Evolutionary conservation across 1,284 basidiomycete species (phyloP).

Genomic region (Chalciporus sp.): DNA sequence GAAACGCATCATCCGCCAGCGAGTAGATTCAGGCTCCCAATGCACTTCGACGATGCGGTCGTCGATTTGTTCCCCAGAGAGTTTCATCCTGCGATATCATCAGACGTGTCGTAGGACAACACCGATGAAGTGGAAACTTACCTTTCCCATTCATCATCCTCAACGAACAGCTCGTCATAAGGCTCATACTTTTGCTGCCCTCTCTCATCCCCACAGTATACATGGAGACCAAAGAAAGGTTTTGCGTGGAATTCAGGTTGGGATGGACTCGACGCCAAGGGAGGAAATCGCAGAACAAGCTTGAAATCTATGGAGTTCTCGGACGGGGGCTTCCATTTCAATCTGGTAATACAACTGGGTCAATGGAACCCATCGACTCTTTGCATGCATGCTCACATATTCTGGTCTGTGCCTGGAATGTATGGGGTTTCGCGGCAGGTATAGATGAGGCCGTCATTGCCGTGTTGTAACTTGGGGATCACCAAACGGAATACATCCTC

Average conservation of each 20-base stretch:
- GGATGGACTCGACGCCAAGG: constrained; percentile 50
- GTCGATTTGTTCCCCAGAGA: constrained; percentile 84
- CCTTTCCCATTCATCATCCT: constrained; percentile 93
- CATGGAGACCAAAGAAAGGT: constrained; percentile 84
- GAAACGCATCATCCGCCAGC: constrained; percentile 91
- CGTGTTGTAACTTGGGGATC: constrained; percentile 89
- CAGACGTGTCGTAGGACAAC: constrained; percentile 5
- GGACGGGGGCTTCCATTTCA: constrained; percentile 99
- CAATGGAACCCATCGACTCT: constrained; percentile 2
- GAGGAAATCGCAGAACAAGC: constrained; percentile 90
- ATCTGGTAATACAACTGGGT: constrained; percentile 44
- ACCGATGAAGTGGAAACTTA: constrained; percentile 43
- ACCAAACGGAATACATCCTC: constrained; percentile 84
- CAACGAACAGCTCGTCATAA: constrained; percentile 87
- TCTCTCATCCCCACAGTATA: constrained; percentile 73
- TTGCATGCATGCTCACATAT: constrained; percentile 82
- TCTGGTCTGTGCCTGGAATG: constrained; percentile 85
- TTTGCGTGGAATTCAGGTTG: constrained; percentile 84
- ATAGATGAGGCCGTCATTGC: constrained; percentile 96
- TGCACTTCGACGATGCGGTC: constrained; percentile 93
- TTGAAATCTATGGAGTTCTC: constrained; percentile 99
- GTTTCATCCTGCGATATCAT: constrained; percentile 70
- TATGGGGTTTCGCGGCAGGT: constrained; percentile 90
- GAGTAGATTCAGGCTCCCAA: constrained; percentile 72
- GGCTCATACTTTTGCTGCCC: constrained; percentile 70